These are phyloP conservation scores for Singerocomus rubriflavus DNA, from an alignment of 1,284 basidiomycete species.

Conservation along the genomic window DNA sequence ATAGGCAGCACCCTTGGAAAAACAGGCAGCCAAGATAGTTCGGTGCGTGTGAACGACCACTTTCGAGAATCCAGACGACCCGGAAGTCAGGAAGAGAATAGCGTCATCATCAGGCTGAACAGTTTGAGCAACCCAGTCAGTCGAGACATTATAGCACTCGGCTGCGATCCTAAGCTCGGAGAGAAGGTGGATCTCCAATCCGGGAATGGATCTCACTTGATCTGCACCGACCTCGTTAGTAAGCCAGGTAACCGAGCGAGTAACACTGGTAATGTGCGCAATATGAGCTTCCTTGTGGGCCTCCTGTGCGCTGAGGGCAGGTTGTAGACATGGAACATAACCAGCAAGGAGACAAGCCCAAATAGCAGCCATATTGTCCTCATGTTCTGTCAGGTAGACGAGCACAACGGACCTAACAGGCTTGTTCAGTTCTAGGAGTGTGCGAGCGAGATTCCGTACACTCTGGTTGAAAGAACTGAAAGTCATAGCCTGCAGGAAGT, in stretches of 20 bases:
- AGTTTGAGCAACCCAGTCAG: conserved; percentile 12
- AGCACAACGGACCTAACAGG: conserved; percentile 25
- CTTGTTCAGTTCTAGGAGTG: conserved; percentile 19
- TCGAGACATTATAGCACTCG: conserved; percentile 7
- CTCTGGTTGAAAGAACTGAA: conserved; percentile 22
- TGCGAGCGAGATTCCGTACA: conserved; percentile 22
- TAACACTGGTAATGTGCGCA: conserved; percentile 20
- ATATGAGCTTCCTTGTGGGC: conserved; percentile 27
- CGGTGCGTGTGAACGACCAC: conserved; percentile 35
- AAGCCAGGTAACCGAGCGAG: conserved; percentile 22
- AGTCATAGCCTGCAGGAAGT: conserved; percentile 24
- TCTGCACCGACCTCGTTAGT: conserved; percentile 25
- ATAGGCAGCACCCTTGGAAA: conserved; percentile 21
- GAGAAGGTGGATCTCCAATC: conserved; percentile 25
- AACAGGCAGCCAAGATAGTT: conserved; percentile 27
- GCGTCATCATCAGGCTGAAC: conserved; percentile 27
- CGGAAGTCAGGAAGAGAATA: conserved; percentile 33
- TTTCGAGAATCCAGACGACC: conserved; percentile 36
- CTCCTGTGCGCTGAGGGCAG: conserved; percentile 26
- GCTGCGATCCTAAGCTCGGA: conserved; percentile 18
- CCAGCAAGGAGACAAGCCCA: conserved; percentile 28
- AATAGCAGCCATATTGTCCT: conserved; percentile 28
- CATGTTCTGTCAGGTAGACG: conserved; percentile 29
- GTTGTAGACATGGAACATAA: conserved; percentile 29
- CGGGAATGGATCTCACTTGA: conserved; percentile 18